Conservation (phyloP, 495 filamentous ascomycete genomes). For the Penicillium maclennaniae region DNA sequence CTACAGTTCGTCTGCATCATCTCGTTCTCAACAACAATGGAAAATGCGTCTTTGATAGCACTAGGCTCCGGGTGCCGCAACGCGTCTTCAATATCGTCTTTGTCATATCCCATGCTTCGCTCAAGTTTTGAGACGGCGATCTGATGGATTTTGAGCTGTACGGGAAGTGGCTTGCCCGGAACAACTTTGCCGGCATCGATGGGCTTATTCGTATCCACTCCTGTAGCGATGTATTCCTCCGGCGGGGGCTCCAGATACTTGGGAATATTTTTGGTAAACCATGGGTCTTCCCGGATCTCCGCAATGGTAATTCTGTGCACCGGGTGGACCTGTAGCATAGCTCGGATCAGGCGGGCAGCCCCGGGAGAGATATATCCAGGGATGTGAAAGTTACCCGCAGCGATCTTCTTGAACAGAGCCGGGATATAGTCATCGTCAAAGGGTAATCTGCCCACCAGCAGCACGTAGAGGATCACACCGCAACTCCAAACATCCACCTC, state of each 20-base stretch:
- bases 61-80: constrained; percentile 87
- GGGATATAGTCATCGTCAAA: constrained; percentile 98
- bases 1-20: constrained; percentile 92
- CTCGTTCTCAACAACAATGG: constrained; percentile 96
- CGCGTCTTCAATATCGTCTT: constrained; percentile 92
- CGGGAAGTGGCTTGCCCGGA: constrained; percentile 67
- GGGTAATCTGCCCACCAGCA: constrained; percentile 84
- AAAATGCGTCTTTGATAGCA: constrained; percentile 97
- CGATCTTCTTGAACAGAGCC: constrained; percentile 80
- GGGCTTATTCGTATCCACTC: constrained; percentile 84
- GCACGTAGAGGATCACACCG: constrained; percentile 94
- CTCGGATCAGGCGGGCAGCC: constrained; percentile 78
- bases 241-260: constrained; percentile 83
- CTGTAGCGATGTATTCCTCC: constrained; percentile 89
- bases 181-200: constrained; percentile 77
- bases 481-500: constrained; percentile 99
- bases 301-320: constrained; percentile 88
- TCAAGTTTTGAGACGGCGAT: constrained; percentile 91
- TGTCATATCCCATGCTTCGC: constrained; percentile 95
- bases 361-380: constrained; percentile 84
- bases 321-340: constrained; percentile 93
- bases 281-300: constrained; percentile 90
- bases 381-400: constrained; percentile 83
- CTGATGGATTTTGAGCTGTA: constrained; percentile 86
- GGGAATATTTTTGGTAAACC: constrained; percentile 85